A percentile compares a stretch with the other conserved stretches of the same genome.
phyloP scores from a whole-genome alignment of 2,329 filamentous ascomycete species.

The Lanzia echinophila region DNA sequence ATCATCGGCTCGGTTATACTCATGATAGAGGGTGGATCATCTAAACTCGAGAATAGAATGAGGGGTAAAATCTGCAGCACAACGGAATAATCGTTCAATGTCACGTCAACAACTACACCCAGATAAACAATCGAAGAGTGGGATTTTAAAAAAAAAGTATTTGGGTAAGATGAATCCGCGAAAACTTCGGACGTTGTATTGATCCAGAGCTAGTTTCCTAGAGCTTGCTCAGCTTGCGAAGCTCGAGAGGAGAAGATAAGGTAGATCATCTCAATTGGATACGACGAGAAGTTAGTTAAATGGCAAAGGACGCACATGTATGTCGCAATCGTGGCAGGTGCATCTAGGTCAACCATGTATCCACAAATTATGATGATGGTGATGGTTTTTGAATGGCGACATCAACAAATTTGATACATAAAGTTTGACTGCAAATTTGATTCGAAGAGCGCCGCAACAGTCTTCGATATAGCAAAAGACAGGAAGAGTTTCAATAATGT shows the following conservation, averaged over 20 bases:
- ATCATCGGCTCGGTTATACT: neutral
- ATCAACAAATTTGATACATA: neutral
- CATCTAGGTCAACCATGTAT: neutral
- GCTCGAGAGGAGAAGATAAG: neutral
- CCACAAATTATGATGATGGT: neutral
- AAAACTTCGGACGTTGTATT: neutral
- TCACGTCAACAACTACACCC: conserved; percentile 1
- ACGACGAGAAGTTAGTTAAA: neutral
- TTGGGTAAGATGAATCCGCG: neutral
- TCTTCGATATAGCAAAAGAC: too few species aligned
- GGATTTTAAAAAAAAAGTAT: neutral
- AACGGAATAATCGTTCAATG: neutral
- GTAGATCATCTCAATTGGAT: neutral
- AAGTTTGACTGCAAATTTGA: neutral
- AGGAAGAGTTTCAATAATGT: neutral
- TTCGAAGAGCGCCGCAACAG: neutral
- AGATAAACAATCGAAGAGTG: neutral
- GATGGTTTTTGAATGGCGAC: neutral
- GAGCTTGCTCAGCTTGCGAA: neutral
- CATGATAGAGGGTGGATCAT: neutral
- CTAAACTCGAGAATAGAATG: neutral
- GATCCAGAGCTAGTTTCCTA: neutral
- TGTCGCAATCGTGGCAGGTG: neutral
- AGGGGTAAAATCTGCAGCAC: neutral
- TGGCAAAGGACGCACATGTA: neutral